Evolutionary conservation across 1,284 basidiomycete genomes (phyloP), one percentile per base, ranked within the genome.

Genomic region (Albatrellus sp.): DNA sequence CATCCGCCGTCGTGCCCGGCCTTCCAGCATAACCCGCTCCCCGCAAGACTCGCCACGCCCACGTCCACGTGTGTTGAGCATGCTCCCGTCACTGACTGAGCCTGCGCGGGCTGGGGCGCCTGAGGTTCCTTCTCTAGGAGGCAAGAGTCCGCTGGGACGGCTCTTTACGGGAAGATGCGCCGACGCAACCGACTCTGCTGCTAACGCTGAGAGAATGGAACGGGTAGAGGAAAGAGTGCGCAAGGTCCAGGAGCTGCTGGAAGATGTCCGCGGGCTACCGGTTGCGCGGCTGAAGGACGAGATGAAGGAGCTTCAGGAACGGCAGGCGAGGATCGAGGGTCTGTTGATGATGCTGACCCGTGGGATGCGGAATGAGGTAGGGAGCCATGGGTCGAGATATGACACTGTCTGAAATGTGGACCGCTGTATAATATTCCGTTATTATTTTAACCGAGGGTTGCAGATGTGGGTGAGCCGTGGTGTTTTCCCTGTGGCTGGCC

Each of bases 231-330:
- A 67, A 8, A 65, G 64, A 19, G 54, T 79, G 38, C 72, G 62
- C 51, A 68, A 68, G 46, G 58, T 87, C 37, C 80, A 85, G 58
- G 59, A 61, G 29, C 55, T 82, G 48, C 55, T 85, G 46, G 79
- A 83, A 38, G 75, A 77, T 43, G 69, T 80, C 43, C 67, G 69
- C 30, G 67, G 70, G 41, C 53, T 84, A 46, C 81, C 83, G 2
- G 71, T 85, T 28, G 68, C 72, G 33, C 69, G 61, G 50, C 62
- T 89, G 42, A 77, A 75, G 59, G 79, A 81, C 5, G 84, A 89
- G 57, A 81, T 88, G 72, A 83, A 78, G 56, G 84, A 88, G 55
- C 60, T 88, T 39, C 82, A 85, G 81, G 81, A 85, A 43, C 78
- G 80, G 37, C 84, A 88, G 64, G 75, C 77, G 19, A 71, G 85